These are phyloP conservation scores for Cryptococcus sp. DNA, from an alignment of 1,284 basidiomycete species.

Conservation along the genomic window DNA sequence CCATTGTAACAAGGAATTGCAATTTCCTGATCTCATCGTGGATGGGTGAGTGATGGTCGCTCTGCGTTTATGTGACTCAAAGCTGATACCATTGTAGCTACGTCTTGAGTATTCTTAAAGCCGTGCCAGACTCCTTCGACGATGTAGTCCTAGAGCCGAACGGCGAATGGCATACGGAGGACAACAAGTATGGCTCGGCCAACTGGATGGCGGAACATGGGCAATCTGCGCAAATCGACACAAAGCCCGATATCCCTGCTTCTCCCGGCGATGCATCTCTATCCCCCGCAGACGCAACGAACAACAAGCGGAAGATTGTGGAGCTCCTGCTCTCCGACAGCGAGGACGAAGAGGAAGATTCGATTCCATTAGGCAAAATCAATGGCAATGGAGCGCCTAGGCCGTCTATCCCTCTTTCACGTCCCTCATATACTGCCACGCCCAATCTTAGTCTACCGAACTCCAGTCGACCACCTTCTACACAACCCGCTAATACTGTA, in stretches of 20 bases:
- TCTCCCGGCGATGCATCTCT: background rate
- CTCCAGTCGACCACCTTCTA: conserved; percentile 5
- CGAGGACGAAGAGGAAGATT: conserved; percentile 66
- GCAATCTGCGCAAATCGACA: conserved; percentile 13
- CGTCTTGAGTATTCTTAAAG: conserved; percentile 35
- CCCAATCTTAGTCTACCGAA: background rate
- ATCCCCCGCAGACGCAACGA: conserved; percentile 8
- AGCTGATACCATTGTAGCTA: conserved; percentile 21
- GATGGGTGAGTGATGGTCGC: conserved; percentile 69
- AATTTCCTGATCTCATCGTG: conserved; percentile 79
- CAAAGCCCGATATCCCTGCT: conserved; percentile 1
- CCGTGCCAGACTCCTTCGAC: conserved; percentile 70
- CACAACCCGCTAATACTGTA: conserved; percentile 13
- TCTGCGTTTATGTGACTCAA: background rate
- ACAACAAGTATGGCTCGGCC: conserved; percentile 76
- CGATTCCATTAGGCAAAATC: conserved; percentile 1
- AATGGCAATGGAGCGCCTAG: conserved; percentile 1
- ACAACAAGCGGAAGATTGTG: conserved; percentile 53
- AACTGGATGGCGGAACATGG: conserved; percentile 66
- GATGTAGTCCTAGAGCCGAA: conserved; percentile 91
- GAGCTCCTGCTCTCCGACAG: conserved; percentile 78
- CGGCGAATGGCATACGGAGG: conserved; percentile 91
- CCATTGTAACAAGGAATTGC: conserved; percentile 81
- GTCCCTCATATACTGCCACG: background rate
- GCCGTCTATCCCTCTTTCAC: background rate